Base-by-base conservation (phyloP, 768 basidiomycete species). In the Suillus brevipes region DNA sequence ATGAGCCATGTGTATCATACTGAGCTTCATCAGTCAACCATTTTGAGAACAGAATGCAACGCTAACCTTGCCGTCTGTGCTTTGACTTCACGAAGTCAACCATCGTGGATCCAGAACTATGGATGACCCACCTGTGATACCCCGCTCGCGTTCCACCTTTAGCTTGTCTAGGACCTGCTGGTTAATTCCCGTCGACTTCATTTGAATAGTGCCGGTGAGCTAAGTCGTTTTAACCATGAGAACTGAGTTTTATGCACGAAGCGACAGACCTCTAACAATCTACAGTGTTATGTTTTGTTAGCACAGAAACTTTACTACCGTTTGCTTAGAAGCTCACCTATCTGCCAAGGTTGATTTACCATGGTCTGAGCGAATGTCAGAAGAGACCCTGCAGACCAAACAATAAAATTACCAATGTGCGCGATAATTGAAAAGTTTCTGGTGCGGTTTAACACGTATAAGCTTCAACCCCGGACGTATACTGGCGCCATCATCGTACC, bases 351-450 rank as follows among this genome's bases (percentile, higher is more conserved):
- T 97, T 5, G 94, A 95, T 82, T 98, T 99, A 61, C 97, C 97
- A 77, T 97, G 96, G 77, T 97, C 92, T 91, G n/a, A 60, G 31
- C 47, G 14, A 57, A 42, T 20, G 60, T 63, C 60, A 74, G 68
- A 6, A 38, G 67, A 52, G 25, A 38, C 28, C 20, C 18, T 9
- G 28, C 7, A 40, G 0, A 18, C 47, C 3, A 36, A 25, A 12
- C 36, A 10, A 16, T 43, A 36, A 37, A 66, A 74, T 62, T 72
- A 89, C 94, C 95, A 70, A 97, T 97, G 75, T 98, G 96, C 1
- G 95, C 95, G 73, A 98, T 97, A 69, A 98, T 95, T 12, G 95
- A 96, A 75, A 98, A 95, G 76, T 98, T 98, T 61, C 91, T 92
- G 62, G 13, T 2, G 65, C 14, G 42, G 2, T 37, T 23, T 28